A percentile compares a stretch with the other conserved stretches of the same genome.
Conservation (phyloP, 1,284 basidiomycete genomes). For the Meripilus lineatus region DNA sequence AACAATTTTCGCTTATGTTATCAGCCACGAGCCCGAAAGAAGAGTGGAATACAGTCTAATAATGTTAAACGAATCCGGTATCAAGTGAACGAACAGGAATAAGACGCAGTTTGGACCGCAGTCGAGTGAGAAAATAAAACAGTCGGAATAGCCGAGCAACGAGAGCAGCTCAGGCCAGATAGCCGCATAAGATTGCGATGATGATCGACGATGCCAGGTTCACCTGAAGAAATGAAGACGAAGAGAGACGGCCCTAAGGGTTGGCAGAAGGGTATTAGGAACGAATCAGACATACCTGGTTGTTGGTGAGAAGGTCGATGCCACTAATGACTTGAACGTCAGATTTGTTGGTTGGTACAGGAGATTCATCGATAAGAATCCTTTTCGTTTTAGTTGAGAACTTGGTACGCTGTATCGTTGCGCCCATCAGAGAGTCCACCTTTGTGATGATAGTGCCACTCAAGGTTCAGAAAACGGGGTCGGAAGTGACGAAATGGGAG, state of each 20-base stretch:
- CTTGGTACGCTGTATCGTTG: conserved; percentile 80
- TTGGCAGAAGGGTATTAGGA: not conserved
- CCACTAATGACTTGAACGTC: conserved; percentile 65
- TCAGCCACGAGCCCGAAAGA: no score
- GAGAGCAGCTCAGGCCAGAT: no score
- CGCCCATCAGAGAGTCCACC: conserved; percentile 83
- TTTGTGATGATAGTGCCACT: conserved; percentile 16
- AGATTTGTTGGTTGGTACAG: conserved; percentile 21
- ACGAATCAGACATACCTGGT: conserved; percentile 47
- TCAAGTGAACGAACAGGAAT: no score
- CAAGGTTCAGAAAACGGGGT: not conserved
- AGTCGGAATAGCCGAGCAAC: no score
- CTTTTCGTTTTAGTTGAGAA: conserved; percentile 62
- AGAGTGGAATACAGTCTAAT: no score
- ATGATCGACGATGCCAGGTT: not conserved
- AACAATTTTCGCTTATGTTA: no score
- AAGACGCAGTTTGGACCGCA: no score
- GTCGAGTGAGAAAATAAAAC: no score
- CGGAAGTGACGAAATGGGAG: not conserved
- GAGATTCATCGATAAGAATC: conserved; percentile 60
- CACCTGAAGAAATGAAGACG: not conserved
- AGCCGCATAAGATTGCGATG: not conserved
- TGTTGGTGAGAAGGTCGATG: conserved; percentile 72
- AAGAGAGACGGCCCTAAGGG: not conserved
- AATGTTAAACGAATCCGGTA: no score